These are phyloP conservation scores for Irpex sp. DNA, from an alignment of 1,284 basidiomycete species.

Conservation along the genomic window DNA sequence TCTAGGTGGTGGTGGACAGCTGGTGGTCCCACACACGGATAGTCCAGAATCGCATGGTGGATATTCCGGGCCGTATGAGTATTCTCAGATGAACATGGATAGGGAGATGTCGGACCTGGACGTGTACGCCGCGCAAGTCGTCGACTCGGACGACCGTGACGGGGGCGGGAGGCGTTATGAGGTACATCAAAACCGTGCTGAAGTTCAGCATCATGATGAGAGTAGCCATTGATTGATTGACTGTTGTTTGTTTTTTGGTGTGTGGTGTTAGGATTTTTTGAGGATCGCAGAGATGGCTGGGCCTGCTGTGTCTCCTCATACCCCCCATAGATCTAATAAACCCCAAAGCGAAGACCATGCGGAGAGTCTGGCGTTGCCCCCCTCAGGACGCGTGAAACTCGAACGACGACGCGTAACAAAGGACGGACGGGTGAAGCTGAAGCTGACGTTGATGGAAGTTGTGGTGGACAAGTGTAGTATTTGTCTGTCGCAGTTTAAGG, in stretches of 20 bases:
- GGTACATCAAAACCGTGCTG: constrained; percentile 34
- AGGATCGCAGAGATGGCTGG: constrained; percentile 63
- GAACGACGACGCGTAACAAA: constrained; percentile 61
- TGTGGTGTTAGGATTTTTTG: constrained; percentile 45
- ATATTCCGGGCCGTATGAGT: constrained; percentile 29
- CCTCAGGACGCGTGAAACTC: constrained; percentile 58
- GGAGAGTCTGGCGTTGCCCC: constrained; percentile 32
- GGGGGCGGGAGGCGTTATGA: constrained; percentile 58
- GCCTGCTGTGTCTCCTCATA: constrained; percentile 35
- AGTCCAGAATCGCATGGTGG: no score
- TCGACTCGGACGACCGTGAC: constrained; percentile 34
- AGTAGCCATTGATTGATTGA: no score
- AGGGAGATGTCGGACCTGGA: constrained; percentile 64
- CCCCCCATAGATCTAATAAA: no score
- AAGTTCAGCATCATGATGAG: no score
- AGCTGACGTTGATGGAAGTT: constrained; percentile 68
- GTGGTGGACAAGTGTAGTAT: constrained; percentile 78
- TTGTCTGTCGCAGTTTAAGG: constrained; percentile 75
- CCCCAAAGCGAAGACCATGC: neutral
- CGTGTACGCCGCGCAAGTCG: constrained; percentile 48
- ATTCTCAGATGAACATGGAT: no score
- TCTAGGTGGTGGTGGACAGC: no score
- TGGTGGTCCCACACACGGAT: no score
- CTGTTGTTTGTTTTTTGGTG: no score
- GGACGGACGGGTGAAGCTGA: constrained; percentile 76